Evolutionary conservation across 768 basidiomycete species (phyloP).

Genomic region (Harrya chromipes): DNA sequence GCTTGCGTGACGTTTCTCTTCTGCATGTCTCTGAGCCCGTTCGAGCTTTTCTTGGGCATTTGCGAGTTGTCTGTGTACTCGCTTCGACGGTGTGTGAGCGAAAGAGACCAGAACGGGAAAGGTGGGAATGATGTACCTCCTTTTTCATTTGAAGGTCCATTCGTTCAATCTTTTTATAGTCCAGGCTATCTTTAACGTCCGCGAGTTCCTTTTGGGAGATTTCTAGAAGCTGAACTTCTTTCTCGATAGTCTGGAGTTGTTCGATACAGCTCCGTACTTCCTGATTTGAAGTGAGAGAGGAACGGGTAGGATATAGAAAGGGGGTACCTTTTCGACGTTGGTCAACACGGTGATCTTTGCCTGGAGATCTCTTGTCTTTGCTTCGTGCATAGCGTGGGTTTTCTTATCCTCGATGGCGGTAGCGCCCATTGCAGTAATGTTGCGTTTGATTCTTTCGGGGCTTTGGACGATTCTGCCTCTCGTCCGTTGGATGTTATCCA

Average conservation of each 20-base stretch:
- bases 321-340: constrained; percentile 69
- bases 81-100: constrained; percentile 40
- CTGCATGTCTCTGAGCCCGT: constrained; percentile 72
- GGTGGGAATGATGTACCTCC: constrained; percentile 46
- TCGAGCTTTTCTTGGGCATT: constrained; percentile 85
- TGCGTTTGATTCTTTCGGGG: constrained; percentile 83
- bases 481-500: constrained; percentile 61
- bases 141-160: constrained; percentile 64
- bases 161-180: constrained; percentile 71
- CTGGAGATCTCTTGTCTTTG: constrained; percentile 75
- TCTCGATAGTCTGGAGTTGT: constrained; percentile 71
- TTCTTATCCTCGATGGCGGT: constrained; percentile 71
- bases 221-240: constrained; percentile 63
- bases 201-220: constrained; percentile 62
- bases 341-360: constrained; percentile 67
- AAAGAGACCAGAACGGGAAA: not conserved
- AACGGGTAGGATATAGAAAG: not conserved
- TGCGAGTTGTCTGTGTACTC: constrained; percentile 71
- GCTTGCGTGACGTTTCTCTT: constrained; percentile 74
- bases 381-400: constrained; percentile 59
- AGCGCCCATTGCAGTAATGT: constrained; percentile 71
- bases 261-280: constrained; percentile 71
- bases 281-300: constrained; percentile 33
- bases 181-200: constrained; percentile 64
- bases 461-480: constrained; percentile 84